These are phyloP conservation scores for Candolleomyces aberdarensis DNA, from an alignment of 768 basidiomycete genomes.

Conservation along the genomic window DNA sequence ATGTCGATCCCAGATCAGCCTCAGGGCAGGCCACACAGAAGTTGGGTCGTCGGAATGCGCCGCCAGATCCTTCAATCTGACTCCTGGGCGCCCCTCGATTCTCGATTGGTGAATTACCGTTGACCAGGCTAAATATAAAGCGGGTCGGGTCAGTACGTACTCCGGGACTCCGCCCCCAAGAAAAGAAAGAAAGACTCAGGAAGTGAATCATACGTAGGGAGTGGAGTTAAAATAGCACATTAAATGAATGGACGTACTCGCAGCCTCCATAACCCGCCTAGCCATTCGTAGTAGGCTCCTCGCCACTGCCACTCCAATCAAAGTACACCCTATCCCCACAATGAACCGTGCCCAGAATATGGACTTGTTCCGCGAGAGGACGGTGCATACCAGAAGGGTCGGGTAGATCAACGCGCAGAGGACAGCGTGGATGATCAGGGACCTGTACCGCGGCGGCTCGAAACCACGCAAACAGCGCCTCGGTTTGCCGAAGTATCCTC, in stretches of 20 bases:
- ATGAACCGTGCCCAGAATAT: constrained; percentile 41
- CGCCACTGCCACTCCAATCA: constrained; percentile 30
- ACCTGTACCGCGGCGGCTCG: constrained; percentile 31
- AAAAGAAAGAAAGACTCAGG: too few species aligned
- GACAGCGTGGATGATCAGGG: constrained; percentile 25
- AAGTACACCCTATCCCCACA: constrained; percentile 31
- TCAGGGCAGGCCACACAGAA: constrained; percentile 26
- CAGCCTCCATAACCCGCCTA: constrained; percentile 31
- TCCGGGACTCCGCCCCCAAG: neutral
- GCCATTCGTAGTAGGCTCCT: constrained; percentile 27
- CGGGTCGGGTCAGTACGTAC: neutral
- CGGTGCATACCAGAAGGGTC: constrained; percentile 25
- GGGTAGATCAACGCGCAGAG: constrained; percentile 34
- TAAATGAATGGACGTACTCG: constrained; percentile 24
- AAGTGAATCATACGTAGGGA: neutral
- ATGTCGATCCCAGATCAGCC: constrained; percentile 32
- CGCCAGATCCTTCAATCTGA: constrained; percentile 34
- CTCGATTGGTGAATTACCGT: constrained; percentile 41
- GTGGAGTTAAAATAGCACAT: too few species aligned
- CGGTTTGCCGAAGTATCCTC: neutral
- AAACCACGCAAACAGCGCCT: constrained; percentile 19
- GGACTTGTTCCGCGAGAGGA: constrained; percentile 24
- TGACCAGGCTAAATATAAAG: constrained; percentile 34
- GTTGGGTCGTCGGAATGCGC: constrained; percentile 26
- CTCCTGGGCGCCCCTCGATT: constrained; percentile 23